Evolutionary conservation across 164 flowering plant species (phyloP), one percentile per base, ranked within the genome.

Genomic region (Vitis vinifera): DNA sequence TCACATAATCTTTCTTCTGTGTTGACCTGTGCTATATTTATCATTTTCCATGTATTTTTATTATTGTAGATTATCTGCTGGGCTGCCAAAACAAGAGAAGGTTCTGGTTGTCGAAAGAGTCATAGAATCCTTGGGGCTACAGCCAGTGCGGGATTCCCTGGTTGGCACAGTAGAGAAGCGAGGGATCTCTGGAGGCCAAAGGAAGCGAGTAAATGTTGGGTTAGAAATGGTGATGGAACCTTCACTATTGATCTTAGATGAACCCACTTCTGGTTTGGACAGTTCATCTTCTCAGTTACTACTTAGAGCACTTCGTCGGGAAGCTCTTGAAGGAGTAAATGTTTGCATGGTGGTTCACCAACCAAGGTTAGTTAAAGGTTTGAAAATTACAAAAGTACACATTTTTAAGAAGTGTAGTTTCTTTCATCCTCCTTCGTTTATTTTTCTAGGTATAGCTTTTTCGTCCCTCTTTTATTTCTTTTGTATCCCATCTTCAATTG

Each of bases 151-250:
- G 47, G 96, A 90, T 77, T 95, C 97, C 59, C 76, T 95, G 60
- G 99, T 95, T 67, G 99, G 99, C 62, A 93, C 98, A 50, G 99
- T 95, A 69, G 99, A 95, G 82, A 93, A 90, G 78, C 82, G 99
- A 72, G 99, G 99, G 67, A 95, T 95, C 69, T 95, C 99, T 73
- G 99, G 99, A 72, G 99, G 99, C 67, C 99, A 95, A 79, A 89
- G 97, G 76, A 95, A 95, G 79, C 79, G 99, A 71, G 99, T 95
- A 53, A 95, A 95, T 80, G 99, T 95, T 67, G 99, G 99, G 27
- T 73, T 95, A 68, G 99, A 95, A 85, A 95, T 95, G 99, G 99
- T 95, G 57, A 95, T 93, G 94, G 97, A 93, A 74, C 99, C 98
- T 79, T 95, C 98, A 49, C 86, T 95, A 50, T 71, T 95, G 81